phyloP scores from a whole-genome alignment of 2,329 filamentous ascomycete species.

The Escovopsis weberi region DNA sequence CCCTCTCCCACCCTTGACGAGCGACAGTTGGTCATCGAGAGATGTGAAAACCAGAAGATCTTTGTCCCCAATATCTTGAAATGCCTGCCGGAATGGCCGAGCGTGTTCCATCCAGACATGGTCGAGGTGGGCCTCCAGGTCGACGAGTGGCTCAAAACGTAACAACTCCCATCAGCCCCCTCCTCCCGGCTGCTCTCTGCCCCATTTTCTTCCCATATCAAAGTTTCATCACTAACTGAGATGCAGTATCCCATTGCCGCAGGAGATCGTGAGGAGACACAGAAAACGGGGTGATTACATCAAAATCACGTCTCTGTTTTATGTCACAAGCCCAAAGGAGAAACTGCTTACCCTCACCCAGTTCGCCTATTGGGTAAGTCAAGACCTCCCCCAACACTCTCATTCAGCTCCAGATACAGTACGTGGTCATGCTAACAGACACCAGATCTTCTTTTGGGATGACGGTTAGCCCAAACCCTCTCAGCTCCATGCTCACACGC shows the following conservation, averaged over 20 bases:
- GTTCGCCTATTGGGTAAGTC: slow-evolving; percentile 3
- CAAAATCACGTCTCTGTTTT: background rate
- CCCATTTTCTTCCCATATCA: background rate
- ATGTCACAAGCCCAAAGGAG: slow-evolving; percentile 1
- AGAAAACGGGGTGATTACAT: slow-evolving; percentile 3
- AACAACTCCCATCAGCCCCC: background rate
- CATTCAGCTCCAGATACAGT: background rate
- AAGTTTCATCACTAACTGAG: background rate
- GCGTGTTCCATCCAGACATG: background rate
- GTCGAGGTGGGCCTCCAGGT: background rate
- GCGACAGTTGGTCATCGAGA: background rate
- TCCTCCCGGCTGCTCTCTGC: no score
- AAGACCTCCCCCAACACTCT: no score
- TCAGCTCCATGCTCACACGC: background rate
- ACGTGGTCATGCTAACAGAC: background rate
- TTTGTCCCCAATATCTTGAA: background rate
- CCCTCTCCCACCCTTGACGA: background rate
- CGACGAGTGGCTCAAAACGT: background rate
- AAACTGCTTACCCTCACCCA: slow-evolving; percentile 2
- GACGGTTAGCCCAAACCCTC: background rate
- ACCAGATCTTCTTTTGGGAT: slow-evolving; percentile 1
- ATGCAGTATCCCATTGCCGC: slow-evolving; percentile 1
- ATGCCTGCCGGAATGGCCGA: background rate
- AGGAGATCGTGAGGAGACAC: slow-evolving; percentile 3
- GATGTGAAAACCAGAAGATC: background rate